These are phyloP conservation scores for Colletotrichum filicis DNA, from an alignment of 2,329 filamentous ascomycete species.

Conservation along the genomic window DNA sequence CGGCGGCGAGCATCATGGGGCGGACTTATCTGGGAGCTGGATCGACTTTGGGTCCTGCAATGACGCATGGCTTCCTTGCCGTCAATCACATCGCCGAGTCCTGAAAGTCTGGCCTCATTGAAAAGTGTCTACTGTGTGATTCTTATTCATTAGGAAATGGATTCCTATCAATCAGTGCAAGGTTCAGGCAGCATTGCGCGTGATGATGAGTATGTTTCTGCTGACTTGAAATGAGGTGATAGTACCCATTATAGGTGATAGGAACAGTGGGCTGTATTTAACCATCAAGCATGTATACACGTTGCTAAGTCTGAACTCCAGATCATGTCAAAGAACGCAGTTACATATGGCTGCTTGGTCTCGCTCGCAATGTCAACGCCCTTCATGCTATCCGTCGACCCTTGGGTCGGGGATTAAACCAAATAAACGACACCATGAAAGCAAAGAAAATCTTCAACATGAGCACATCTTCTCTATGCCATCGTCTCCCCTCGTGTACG, in stretches of 20 bases:
- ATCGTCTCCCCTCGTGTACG: slow-evolving; percentile 8
- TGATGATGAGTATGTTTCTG: no score
- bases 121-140: no score
- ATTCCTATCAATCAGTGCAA: no score
- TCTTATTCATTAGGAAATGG: no score
- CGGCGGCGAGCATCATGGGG: slow-evolving; percentile 47
- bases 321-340: neutral
- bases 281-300: neutral
- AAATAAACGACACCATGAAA: slow-evolving; percentile 2
- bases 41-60: slow-evolving; percentile 46
- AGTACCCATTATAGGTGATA: no score
- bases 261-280: no score
- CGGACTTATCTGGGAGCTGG: slow-evolving; percentile 47
- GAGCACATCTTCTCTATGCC: neutral
- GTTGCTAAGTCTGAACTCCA: neutral
- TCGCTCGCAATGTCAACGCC: slow-evolving; percentile 9
- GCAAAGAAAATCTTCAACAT: neutral
- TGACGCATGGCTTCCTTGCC: slow-evolving; percentile 49
- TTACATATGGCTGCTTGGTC: neutral
- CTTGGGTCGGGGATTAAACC: neutral
- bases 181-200: no score
- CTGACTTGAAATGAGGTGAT: no score
- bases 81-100: neutral
- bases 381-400: neutral
- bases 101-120: neutral